phyloP scores from a whole-genome alignment of 768 basidiomycete genomes.

The Mycena rebaudengoi region DNA sequence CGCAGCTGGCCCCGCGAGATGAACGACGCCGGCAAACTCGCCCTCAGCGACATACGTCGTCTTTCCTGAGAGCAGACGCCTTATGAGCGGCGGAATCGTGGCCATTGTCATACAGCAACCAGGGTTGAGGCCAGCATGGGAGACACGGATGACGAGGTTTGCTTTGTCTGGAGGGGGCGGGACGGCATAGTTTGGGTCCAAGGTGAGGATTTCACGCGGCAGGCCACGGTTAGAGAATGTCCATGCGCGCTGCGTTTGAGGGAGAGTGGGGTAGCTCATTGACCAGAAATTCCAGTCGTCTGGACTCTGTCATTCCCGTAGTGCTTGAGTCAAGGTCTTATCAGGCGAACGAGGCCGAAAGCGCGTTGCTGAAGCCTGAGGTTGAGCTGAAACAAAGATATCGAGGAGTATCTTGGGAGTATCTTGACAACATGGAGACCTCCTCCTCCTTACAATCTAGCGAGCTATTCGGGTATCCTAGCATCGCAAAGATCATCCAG shows the following conservation, averaged over 20 bases:
- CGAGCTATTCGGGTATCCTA: too few species aligned
- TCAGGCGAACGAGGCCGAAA: too few species aligned
- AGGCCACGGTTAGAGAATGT: slow-evolving; percentile 18
- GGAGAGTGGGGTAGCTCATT: slow-evolving; percentile 14
- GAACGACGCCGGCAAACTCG: slow-evolving; percentile 24
- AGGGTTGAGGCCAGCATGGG: slow-evolving; percentile 20
- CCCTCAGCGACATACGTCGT: slow-evolving; percentile 22
- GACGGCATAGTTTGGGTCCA: slow-evolving; percentile 8
- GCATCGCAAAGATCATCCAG: too few species aligned
- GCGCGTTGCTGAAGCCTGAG: too few species aligned
- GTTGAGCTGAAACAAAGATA: too few species aligned
- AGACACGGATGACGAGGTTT: slow-evolving; percentile 21
- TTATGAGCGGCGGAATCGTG: slow-evolving; percentile 7
- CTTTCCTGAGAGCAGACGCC: slow-evolving; percentile 16
- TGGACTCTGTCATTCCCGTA: too few species aligned
- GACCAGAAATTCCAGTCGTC: too few species aligned
- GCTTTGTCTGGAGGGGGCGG: slow-evolving; percentile 10
- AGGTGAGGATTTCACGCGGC: slow-evolving; percentile 19
- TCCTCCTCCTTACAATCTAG: too few species aligned
- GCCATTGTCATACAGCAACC: slow-evolving; percentile 17
- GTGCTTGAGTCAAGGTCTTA: too few species aligned
- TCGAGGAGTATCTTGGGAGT: too few species aligned
- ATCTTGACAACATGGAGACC: too few species aligned
- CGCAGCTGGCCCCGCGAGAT: slow-evolving; percentile 20
- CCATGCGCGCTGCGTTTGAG: slow-evolving; percentile 23